Percentiles rank a stretch among this genome's conserved stretches.
Conservation (phyloP, 108 stramenopile species). For the Stephanodiscus triporus region DNA sequence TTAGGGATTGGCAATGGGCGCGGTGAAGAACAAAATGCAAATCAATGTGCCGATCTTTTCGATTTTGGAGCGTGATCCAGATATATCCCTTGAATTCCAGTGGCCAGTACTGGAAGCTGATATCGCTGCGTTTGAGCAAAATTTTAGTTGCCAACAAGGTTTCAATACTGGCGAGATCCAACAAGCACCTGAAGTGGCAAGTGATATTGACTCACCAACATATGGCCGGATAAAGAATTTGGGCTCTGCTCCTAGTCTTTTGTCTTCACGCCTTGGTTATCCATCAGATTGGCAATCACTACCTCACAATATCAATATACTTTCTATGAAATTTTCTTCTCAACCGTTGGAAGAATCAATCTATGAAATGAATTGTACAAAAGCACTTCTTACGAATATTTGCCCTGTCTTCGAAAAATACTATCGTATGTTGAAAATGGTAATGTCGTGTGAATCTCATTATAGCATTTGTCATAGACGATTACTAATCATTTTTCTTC, state of each 20-base stretch:
- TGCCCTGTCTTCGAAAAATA: conserved; percentile 74
- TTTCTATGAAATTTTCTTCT: too few species aligned
- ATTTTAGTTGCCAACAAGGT: background rate
- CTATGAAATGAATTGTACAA: too few species aligned
- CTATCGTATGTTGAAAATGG: conserved; percentile 70
- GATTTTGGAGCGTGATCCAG: conserved; percentile 57
- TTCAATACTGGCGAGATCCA: background rate
- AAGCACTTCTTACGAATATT: conserved; percentile 36
- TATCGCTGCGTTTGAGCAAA: background rate
- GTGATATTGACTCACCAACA: background rate
- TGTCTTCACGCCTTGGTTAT: conserved; percentile 1
- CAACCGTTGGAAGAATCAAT: too few species aligned
- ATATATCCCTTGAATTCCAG: conserved; percentile 55
- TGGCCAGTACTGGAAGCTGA: background rate
- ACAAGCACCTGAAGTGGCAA: background rate
- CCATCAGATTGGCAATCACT: conserved; percentile 9
- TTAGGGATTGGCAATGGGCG: conserved; percentile 57
- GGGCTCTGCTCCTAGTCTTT: background rate
- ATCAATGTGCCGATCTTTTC: conserved; percentile 64
- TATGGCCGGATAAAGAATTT: background rate
- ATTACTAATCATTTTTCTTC: background rate
- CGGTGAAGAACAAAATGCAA: conserved; percentile 66
- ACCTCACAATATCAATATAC: background rate
- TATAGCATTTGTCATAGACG: background rate
- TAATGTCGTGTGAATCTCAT: background rate